Percentiles rank a stretch among this genome's conserved stretches.
These are phyloP conservation scores for Fusarium marasasianum DNA, from an alignment of 2,329 filamentous ascomycete species.

Conservation along the genomic window DNA sequence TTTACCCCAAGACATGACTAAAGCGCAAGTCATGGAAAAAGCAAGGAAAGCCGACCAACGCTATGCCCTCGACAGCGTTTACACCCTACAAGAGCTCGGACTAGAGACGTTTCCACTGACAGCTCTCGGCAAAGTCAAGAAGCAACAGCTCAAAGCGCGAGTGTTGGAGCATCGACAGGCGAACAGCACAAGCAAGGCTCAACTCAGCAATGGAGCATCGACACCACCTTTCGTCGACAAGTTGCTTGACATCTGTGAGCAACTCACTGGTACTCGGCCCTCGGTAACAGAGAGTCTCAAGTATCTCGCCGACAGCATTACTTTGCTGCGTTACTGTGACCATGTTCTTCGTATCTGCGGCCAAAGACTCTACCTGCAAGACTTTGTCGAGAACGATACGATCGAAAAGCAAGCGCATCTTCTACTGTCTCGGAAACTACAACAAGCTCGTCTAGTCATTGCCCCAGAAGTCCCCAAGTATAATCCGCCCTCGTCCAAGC, in stretches of 20 bases:
- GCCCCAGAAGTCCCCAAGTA: background rate
- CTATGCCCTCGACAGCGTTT: conserved; percentile 52
- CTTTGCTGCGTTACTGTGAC: conserved; percentile 51
- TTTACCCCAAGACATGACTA: conserved; percentile 45
- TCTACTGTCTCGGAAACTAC: conserved; percentile 34
- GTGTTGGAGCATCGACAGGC: conserved; percentile 31
- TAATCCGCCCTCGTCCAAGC: background rate
- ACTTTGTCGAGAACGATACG: conserved; percentile 45
- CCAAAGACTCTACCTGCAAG: conserved; percentile 48
- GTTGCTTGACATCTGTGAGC: conserved; percentile 44
- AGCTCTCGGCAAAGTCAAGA: conserved; percentile 56
- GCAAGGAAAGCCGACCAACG: conserved; percentile 48
- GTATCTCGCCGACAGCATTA: conserved; percentile 50
- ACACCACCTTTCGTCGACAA: conserved; percentile 25
- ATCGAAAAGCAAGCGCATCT: conserved; percentile 46
- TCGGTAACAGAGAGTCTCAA: conserved; percentile 38
- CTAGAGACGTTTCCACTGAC: conserved; percentile 53
- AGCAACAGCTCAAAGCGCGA: conserved; percentile 46
- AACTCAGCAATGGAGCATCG: background rate
- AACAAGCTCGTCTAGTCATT: conserved; percentile 23
- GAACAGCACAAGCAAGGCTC: background rate
- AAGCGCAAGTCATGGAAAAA: conserved; percentile 45
- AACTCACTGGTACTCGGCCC: conserved; percentile 44
- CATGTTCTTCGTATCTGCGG: conserved; percentile 40
- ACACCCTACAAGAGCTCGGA: conserved; percentile 54